These are phyloP conservation scores for Tirmania nivea DNA, from an alignment of 495 filamentous ascomycete genomes.

Conservation along the genomic window DNA sequence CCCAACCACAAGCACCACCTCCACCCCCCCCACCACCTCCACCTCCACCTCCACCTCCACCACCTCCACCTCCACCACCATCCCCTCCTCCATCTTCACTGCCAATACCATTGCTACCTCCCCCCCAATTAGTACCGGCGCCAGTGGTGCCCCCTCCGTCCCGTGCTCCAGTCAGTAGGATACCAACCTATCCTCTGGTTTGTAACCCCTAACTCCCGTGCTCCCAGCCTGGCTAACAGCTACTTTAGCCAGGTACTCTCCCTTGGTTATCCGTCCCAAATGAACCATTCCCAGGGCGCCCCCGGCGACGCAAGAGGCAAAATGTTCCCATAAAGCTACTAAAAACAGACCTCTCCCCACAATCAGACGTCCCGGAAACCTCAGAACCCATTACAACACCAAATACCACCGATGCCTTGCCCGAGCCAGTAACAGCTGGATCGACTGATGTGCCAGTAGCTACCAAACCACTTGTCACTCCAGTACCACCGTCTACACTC, in stretches of 20 bases:
- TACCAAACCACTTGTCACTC: slow-evolving; percentile 7
- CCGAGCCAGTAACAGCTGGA: background rate
- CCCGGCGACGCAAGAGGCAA: slow-evolving; percentile 8
- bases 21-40: background rate
- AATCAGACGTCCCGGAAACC: background rate
- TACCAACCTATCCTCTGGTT: background rate
- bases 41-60: background rate
- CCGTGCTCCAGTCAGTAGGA: background rate
- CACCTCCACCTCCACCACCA: background rate
- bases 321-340: background rate
- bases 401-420: background rate
- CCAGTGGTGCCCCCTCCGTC: slow-evolving; percentile 7
- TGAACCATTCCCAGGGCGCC: slow-evolving; percentile 10
- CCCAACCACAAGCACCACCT: slow-evolving; percentile 1
- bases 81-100: background rate
- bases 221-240: background rate
- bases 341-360: background rate
- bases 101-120: slow-evolving; percentile 6
- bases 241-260: slow-evolving; percentile 4
- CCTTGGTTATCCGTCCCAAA: slow-evolving; percentile 17
- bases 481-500: slow-evolving; percentile 6
- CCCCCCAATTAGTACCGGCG: slow-evolving; percentile 1
- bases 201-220: background rate
- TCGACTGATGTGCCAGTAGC: slow-evolving; percentile 5
- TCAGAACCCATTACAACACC: background rate